Percentiles rank a stretch among this genome's conserved stretches.
These are phyloP conservation scores for Amoeboaphelidium protococcarum DNA, from an alignment of 371 early-diverging fungal genomes.

Conservation along the genomic window DNA sequence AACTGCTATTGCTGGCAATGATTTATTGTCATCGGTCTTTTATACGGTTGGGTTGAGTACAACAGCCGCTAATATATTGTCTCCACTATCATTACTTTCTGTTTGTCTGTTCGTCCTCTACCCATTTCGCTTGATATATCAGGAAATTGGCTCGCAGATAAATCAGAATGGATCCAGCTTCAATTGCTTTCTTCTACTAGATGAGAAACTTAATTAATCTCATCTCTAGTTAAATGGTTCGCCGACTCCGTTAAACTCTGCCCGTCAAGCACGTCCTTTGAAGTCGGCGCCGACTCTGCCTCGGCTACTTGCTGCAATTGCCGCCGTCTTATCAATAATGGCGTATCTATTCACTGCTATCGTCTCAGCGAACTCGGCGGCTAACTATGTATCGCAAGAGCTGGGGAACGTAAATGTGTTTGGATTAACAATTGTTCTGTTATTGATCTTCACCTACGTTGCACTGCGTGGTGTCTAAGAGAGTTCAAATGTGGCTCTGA, in stretches of 20 bases:
- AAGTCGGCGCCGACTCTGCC: too few relatives aligned
- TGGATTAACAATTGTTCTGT: too few relatives aligned
- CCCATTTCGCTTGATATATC: constrained; percentile 20
- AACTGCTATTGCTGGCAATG: constrained; percentile 25
- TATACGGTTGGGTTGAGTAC: constrained; percentile 22
- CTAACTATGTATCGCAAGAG: too few relatives aligned
- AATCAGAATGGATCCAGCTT: constrained; percentile 23
- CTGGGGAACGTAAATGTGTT: too few relatives aligned
- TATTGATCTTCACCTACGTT: too few relatives aligned
- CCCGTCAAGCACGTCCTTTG: too few relatives aligned
- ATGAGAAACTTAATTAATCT: too few relatives aligned
- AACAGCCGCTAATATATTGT: constrained; percentile 19
- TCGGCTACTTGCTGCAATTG: constrained; percentile 19
- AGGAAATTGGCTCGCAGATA: constrained; percentile 19
- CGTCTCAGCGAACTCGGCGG: constrained; percentile 24
- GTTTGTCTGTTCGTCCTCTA: constrained; percentile 18
- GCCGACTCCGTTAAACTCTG: too few relatives aligned
- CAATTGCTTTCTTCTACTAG: neutral
- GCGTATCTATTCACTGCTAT: constrained; percentile 24
- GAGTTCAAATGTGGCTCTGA: constrained; percentile 16
- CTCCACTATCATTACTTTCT: constrained; percentile 21
- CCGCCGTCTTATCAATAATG: constrained; percentile 18
- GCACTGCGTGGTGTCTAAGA: constrained; percentile 20
- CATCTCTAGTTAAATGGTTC: too few relatives aligned
- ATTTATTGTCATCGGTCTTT: constrained; percentile 20